A percentile compares a stretch with the other conserved stretches of the same genome.
Evolutionary conservation across 441 rosid species (phyloP).

Genomic region (Heliophila coronopifolia): DNA sequence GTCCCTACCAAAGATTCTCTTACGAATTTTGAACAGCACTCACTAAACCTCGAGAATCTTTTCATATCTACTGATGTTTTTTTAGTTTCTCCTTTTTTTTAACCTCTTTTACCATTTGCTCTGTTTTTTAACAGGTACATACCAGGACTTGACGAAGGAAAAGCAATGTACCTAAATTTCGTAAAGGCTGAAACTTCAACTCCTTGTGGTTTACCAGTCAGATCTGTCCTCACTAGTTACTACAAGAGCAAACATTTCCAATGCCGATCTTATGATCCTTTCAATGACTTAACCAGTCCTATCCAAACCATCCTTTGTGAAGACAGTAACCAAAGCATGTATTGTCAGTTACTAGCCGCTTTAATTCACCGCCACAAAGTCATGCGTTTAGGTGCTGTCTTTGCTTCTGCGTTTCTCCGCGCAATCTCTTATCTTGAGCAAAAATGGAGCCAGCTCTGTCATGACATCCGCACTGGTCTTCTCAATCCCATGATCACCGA

Average conservation of each 20-base stretch:
- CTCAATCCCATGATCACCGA: slow-evolving; percentile 53
- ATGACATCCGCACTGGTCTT: slow-evolving; percentile 53
- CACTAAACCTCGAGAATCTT: slow-evolving; percentile 22
- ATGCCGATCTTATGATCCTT: slow-evolving; percentile 52
- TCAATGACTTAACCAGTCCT: slow-evolving; percentile 70
- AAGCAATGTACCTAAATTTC: slow-evolving; percentile 76
- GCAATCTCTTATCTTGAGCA: slow-evolving; percentile 69
- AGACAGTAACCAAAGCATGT: slow-evolving; percentile 83
- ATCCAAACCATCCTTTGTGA: slow-evolving; percentile 66
- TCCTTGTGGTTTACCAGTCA: slow-evolving; percentile 69
- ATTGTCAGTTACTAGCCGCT: slow-evolving; percentile 78
- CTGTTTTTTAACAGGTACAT: slow-evolving; percentile 46
- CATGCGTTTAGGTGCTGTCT: slow-evolving; percentile 75
- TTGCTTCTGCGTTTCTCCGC: slow-evolving; percentile 78
- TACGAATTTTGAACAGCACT: slow-evolving; percentile 20
- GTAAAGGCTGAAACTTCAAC: slow-evolving; percentile 72
- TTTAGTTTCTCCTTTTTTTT: too few relatives aligned
- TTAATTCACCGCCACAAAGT: slow-evolving; percentile 66
- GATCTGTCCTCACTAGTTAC: slow-evolving; percentile 87
- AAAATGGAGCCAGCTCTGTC: slow-evolving; percentile 60
- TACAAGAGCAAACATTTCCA: slow-evolving; percentile 87
- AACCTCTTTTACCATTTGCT: slow-evolving; percentile 13
- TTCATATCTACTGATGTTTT: background rate
- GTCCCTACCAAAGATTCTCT: slow-evolving; percentile 30
- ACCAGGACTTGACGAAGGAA: slow-evolving; percentile 71